Percentiles rank a stretch among this genome's conserved stretches.
These are phyloP conservation scores for Aspergillus sparsus DNA, from an alignment of 495 filamentous ascomycete species.

Conservation along the genomic window DNA sequence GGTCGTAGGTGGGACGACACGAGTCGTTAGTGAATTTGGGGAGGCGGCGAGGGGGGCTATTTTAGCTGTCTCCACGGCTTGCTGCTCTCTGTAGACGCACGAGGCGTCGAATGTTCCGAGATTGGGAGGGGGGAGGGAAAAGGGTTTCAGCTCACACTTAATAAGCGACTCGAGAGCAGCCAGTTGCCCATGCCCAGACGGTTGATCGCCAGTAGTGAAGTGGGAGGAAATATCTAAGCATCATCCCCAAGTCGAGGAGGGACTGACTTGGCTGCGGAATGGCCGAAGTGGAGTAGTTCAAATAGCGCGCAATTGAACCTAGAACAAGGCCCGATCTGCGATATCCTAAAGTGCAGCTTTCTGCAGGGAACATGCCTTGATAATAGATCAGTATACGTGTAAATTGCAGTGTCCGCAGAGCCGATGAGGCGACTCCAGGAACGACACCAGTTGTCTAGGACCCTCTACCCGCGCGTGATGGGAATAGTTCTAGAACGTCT, in stretches of 20 bases:
- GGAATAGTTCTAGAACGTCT: background rate
- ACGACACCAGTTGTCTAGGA: too few species aligned
- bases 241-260: conserved; percentile 17
- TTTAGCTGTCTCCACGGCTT: background rate
- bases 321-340: background rate
- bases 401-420: too few species aligned
- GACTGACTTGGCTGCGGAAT: conserved; percentile 12
- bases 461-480: background rate
- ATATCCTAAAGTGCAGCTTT: conserved; percentile 7
- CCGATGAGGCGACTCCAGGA: too few species aligned
- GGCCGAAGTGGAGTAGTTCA: conserved; percentile 17
- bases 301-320: conserved; percentile 7
- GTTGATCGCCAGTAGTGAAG: conserved; percentile 1
- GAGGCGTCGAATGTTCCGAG: background rate
- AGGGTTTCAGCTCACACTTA: background rate
- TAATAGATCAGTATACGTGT: conserved; percentile 8
- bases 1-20: background rate
- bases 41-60: background rate
- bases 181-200: background rate
- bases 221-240: conserved; percentile 4
- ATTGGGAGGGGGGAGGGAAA: background rate
- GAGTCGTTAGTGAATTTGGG: background rate
- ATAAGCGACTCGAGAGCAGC: background rate
- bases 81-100: background rate
- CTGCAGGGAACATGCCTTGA: conserved; percentile 19